These are phyloP conservation scores for Fusarium sp. DNA, from an alignment of 2,329 filamentous ascomycete species.

Conservation along the genomic window DNA sequence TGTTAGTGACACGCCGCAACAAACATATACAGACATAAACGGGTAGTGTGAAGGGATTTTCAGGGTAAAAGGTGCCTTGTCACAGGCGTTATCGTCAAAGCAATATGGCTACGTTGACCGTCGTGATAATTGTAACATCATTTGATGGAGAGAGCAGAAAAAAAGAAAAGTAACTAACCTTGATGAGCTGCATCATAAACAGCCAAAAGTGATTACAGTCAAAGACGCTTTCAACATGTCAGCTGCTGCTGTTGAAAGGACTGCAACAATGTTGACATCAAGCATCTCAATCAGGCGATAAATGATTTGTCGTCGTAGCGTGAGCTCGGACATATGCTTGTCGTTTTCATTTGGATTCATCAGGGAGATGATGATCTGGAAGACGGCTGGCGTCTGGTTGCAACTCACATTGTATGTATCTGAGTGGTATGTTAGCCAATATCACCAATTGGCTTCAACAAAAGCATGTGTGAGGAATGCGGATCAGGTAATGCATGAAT, in stretches of 20 bases:
- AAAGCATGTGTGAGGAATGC: conserved; percentile 17
- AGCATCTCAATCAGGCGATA: conserved; percentile 47
- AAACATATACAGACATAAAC: background rate
- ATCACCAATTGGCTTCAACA: conserved; percentile 17
- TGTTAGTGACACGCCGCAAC: conserved; percentile 25
- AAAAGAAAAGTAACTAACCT: conserved; percentile 45
- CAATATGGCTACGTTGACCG: conserved; percentile 62
- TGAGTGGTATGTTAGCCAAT: conserved; percentile 37
- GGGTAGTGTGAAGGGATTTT: background rate
- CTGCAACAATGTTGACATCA: conserved; percentile 26
- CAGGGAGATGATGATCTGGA: conserved; percentile 60
- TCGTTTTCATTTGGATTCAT: conserved; percentile 89
- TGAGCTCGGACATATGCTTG: conserved; percentile 97
- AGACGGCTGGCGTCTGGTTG: conserved; percentile 14
- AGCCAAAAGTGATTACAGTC: background rate
- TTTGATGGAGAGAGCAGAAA: conserved; percentile 34
- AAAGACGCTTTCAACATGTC: conserved; percentile 34
- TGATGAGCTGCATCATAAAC: background rate
- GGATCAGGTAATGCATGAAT: conserved; percentile 76
- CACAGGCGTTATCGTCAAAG: conserved; percentile 61
- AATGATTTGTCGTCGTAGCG: conserved; percentile 58
- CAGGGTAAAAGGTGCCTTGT: conserved; percentile 53
- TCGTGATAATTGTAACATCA: conserved; percentile 61
- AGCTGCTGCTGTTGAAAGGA: conserved; percentile 34
- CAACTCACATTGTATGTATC: conserved; percentile 41